Base-by-base conservation (phyloP, 495 filamentous ascomycete genomes). In the Penicillium flavigenum region DNA sequence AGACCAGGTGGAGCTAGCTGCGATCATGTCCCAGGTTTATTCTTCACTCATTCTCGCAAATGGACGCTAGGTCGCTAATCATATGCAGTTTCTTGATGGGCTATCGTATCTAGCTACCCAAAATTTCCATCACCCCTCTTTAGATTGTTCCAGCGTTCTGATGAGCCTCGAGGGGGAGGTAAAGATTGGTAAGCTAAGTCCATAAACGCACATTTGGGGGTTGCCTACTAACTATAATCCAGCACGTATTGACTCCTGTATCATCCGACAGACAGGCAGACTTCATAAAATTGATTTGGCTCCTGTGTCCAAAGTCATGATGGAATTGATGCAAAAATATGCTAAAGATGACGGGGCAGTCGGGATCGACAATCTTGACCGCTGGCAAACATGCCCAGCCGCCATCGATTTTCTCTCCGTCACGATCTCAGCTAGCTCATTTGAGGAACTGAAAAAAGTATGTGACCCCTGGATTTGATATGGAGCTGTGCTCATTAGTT, bases 291-390 rank as follows among this genome's bases (percentile, higher is more conserved):
- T 14, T 31, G 54, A 62, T 52, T 26, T 60, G 22, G 50, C 52
- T 9, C 48, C 64, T 54, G n/a, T 59, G 2, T 50, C 51, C 16
- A 39, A 14, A 12, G 42, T 67, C 3, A 64, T 60, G 43, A 72
- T 72, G 65, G 62, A 70, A 59, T 59, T 75, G 29, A 75, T 77
- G 65, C 64, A 75, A 57, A 73, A 72, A 59, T 74, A 73, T 43
- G 38, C 47, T 32, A 74, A 75, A 51, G 65, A 72, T 5, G 71
- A 72, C 41, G 61, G 68, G 20, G 63, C 60, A 12, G 57, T 74
- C 44, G 64, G 72, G 4, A 58, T 75, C 31, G 65, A 74, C 14
- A 60, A 72, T 64, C 51, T 67, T 22, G 43, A 72, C 51, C 57
- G 59, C 54, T 66, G 60, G 61, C 48, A 14, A 48, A 12, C 34